Base-by-base conservation (phyloP, 2,329 filamentous ascomycete species). In the Sarocladiaceae sp. region DNA sequence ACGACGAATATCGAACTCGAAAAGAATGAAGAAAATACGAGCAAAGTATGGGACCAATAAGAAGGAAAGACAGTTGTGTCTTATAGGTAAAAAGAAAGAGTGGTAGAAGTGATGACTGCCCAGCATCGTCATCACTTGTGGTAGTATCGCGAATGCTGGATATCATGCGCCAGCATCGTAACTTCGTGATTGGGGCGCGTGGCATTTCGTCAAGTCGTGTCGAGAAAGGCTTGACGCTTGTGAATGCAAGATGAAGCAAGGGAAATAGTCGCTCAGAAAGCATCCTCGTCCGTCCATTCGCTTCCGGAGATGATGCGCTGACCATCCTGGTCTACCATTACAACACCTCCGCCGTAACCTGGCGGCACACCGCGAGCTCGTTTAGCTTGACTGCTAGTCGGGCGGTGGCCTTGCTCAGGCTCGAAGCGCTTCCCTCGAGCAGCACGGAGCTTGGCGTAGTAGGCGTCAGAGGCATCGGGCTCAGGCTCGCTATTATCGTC, bases 401-500 rank as follows among this genome's bases (percentile, higher is more conserved):
- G 62, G n/a, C 65, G 64, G 55, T 74, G 72, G 6, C 65, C 67
- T 23, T 70, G 68, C 46, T 82, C 80, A 12, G 76, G 75, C 20
- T 72, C 75, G 54, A 80, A 76, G 42, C 86, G 79, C 71, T 90
- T 92, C 59, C 78, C 65, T 31, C 83, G 80, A 5, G 85, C 78
- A 28, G 85, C 84, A 53, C 86, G 80, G 51, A 92, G 73, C 68
- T 89, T 90, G 57, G 88, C 87, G 63, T 90, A 90, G 68, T 96
- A 95, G 10, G 83, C 78, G 55, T 94, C 89, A 3, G 84, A 85
- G 0, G 80, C 81, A 64, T 96, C 91, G 22, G 79, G 77, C 61
- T 90, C 88, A 0, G 86, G 82, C 62, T 90, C 86, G 55, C 87
- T 90, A 58, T 80, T 83, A 66, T 96, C 90, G 60, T 94, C 92